A percentile compares a stretch with the other conserved stretches of the same genome.
Evolutionary conservation across 768 basidiomycete species (phyloP).

Genomic region (Kwoniella bestiolae): DNA sequence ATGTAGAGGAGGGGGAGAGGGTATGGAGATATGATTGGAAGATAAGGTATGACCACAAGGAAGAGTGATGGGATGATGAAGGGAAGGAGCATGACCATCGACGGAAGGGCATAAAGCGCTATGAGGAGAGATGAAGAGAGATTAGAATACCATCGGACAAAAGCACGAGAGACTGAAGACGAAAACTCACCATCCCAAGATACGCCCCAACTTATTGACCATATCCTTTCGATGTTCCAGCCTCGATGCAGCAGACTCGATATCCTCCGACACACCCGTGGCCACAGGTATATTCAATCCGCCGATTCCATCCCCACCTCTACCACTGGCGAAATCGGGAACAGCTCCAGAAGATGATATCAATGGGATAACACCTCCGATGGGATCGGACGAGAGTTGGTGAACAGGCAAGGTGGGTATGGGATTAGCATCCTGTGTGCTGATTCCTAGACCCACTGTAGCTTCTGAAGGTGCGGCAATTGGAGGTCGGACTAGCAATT

Average conservation of each 20-base stretch:
- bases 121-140: background rate
- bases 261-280: constrained; percentile 4
- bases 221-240: constrained; percentile 21
- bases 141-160: too few species aligned
- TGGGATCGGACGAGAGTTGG: background rate
- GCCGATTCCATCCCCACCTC: constrained; percentile 41
- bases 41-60: constrained; percentile 86
- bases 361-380: background rate
- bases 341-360: constrained; percentile 15
- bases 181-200: constrained; percentile 51
- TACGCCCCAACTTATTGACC: constrained; percentile 33
- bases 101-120: constrained; percentile 51
- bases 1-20: constrained; percentile 53
- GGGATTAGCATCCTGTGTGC: background rate
- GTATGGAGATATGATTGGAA: constrained; percentile 61
- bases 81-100: constrained; percentile 44
- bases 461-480: background rate
- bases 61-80: constrained; percentile 65
- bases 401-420: background rate
- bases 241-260: constrained; percentile 12
- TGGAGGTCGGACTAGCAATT: constrained; percentile 19
- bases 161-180: too few species aligned
- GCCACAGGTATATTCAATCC: constrained; percentile 21
- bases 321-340: constrained; percentile 39
- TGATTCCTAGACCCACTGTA: constrained; percentile 16